A percentile compares a stretch with the other conserved stretches of the same genome.
Evolutionary conservation across 495 filamentous ascomycete genomes (phyloP).

Genomic region (Saxophila tyrrhenica): DNA sequence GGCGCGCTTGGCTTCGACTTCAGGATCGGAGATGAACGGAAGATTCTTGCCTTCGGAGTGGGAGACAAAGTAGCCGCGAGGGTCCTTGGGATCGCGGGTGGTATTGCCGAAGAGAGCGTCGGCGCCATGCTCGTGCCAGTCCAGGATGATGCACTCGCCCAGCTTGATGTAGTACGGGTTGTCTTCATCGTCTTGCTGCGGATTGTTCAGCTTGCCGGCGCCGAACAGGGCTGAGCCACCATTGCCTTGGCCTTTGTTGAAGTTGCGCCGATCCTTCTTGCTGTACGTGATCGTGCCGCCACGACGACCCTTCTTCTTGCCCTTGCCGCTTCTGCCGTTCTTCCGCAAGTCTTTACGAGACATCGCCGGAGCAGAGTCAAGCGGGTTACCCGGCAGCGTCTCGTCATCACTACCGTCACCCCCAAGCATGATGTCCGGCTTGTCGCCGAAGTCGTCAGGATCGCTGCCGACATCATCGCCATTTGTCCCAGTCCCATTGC

Average conservation of each 20-base stretch:
- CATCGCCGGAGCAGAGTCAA: background rate
- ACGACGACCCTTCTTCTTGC: slow-evolving; percentile 2
- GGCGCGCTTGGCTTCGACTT: slow-evolving; percentile 48
- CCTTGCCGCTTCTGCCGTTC: slow-evolving; percentile 5
- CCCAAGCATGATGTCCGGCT: slow-evolving; percentile 15
- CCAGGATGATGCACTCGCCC: slow-evolving; percentile 72
- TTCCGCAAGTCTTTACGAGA: slow-evolving; percentile 8
- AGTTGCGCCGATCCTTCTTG: slow-evolving; percentile 21
- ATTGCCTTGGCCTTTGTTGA: background rate
- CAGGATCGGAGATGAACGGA: slow-evolving; percentile 44
- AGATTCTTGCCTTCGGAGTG: slow-evolving; percentile 35
- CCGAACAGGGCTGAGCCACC: slow-evolving; percentile 6
- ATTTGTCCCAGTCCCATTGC: slow-evolving; percentile 6
- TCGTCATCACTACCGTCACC: slow-evolving; percentile 11
- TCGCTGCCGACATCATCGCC: slow-evolving; percentile 10
- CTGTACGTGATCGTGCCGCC: slow-evolving; percentile 19
- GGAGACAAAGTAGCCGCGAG: slow-evolving; percentile 34
- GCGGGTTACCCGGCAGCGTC: background rate
- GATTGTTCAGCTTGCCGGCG: background rate
- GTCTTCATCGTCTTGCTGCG: slow-evolving; percentile 30
- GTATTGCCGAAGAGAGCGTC: slow-evolving; percentile 58
- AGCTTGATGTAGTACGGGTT: slow-evolving; percentile 55
- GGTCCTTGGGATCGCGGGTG: slow-evolving; percentile 27
- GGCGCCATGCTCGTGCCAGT: slow-evolving; percentile 59
- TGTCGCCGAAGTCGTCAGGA: slow-evolving; percentile 10